These are phyloP conservation scores for Extremus antarcticus DNA, from an alignment of 495 filamentous ascomycete genomes.

Conservation along the genomic window DNA sequence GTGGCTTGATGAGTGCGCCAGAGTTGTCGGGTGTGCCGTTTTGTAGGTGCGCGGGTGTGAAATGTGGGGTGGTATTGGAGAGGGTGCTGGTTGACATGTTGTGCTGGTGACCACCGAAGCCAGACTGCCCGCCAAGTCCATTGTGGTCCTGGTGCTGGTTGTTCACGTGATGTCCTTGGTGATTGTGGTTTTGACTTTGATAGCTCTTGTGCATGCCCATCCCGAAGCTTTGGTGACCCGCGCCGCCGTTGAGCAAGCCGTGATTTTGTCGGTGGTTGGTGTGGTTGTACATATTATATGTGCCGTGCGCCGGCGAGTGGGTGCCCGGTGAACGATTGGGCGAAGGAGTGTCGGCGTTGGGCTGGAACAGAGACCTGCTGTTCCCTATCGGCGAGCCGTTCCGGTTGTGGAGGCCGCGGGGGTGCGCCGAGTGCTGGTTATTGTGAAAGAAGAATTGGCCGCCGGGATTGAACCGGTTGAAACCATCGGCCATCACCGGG, in stretches of 20 bases:
- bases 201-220: constrained; percentile 60
- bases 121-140: constrained; percentile 36
- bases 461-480: constrained; percentile 63
- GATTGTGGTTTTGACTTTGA: constrained; percentile 27
- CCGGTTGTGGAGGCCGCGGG: constrained; percentile 40
- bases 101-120: constrained; percentile 59
- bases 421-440: constrained; percentile 37
- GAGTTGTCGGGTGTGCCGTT: constrained; percentile 57
- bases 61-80: constrained; percentile 62
- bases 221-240: constrained; percentile 53
- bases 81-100: constrained; percentile 66
- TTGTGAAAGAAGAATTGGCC: constrained; percentile 52
- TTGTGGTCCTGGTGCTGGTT: constrained; percentile 69
- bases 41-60: constrained; percentile 59
- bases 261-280: constrained; percentile 72
- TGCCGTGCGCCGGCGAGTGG: constrained; percentile 52
- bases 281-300: constrained; percentile 74
- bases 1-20: constrained; percentile 46
- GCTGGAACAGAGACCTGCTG: constrained; percentile 32
- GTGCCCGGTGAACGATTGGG: constrained; percentile 60
- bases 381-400: constrained; percentile 44
- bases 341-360: constrained; percentile 51
- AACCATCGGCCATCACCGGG: constrained; percentile 67
- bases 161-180: constrained; percentile 51
- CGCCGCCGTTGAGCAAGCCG: constrained; percentile 60